Conservation (phyloP, 345 rosid genomes). For the Linum usitatissimum region DNA sequence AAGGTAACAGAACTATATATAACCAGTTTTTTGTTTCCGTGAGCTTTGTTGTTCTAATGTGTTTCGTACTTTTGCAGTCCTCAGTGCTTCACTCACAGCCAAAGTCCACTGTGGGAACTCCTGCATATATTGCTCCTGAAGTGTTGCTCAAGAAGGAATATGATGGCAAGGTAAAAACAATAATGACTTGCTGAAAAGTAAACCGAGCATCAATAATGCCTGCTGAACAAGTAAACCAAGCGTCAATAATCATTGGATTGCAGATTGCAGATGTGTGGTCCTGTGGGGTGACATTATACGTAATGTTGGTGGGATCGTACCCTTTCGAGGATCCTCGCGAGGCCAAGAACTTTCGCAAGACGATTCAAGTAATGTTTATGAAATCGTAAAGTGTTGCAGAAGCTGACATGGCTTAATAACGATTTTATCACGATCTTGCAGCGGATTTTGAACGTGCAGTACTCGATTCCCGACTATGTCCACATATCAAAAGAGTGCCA, state of each 20-base stretch:
- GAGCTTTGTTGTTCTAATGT: neutral
- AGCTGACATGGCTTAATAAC: neutral
- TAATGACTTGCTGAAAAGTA: too few species aligned
- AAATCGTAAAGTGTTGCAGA: neutral
- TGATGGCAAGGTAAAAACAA: neutral
- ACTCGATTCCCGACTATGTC: neutral
- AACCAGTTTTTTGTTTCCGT: neutral
- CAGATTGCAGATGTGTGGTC: neutral
- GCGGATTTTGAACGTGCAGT: neutral
- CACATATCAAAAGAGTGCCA: neutral
- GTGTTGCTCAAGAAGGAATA: neutral
- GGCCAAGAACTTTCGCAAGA: neutral
- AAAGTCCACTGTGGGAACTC: neutral
- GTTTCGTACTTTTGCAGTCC: neutral
- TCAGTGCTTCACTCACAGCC: neutral
- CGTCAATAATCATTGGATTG: too few species aligned
- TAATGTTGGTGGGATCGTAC: neutral
- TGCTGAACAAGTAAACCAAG: too few species aligned
- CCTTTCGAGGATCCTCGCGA: neutral
- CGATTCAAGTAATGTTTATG: neutral
- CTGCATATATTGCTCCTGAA: neutral
- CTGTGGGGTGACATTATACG: neutral
- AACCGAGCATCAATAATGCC: too few species aligned
- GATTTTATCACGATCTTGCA: neutral
- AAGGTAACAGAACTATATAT: neutral